These are phyloP conservation scores for Globisporangium uncinulatum DNA, from an alignment of 352 stramenopile species.

Conservation along the genomic window DNA sequence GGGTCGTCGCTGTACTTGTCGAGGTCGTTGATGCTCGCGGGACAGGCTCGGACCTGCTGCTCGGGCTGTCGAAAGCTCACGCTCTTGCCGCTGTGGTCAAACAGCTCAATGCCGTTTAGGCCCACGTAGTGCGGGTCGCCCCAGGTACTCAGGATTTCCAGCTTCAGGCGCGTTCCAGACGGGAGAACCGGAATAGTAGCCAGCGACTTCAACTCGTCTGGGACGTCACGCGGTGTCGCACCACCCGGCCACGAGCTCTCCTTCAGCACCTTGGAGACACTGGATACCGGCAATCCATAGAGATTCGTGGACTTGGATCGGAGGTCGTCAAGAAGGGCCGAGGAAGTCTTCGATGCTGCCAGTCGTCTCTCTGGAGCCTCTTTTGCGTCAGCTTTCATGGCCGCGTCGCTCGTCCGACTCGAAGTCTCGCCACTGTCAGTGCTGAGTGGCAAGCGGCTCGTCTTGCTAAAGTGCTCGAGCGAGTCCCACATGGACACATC, in stretches of 20 bases:
- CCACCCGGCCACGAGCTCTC: background rate
- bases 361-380: background rate
- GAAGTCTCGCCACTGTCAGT: background rate
- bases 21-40: slow-evolving; percentile 84
- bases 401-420: background rate
- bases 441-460: slow-evolving; percentile 33
- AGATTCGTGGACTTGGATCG: background rate
- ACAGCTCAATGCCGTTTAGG: slow-evolving; percentile 87
- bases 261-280: background rate
- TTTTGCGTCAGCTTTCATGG: slow-evolving; percentile 1
- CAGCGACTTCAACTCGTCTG: background rate
- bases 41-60: slow-evolving; percentile 53
- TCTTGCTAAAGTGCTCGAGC: slow-evolving; percentile 80
- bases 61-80: slow-evolving; percentile 43
- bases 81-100: slow-evolving; percentile 57
- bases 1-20: slow-evolving; percentile 84
- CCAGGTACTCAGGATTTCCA: slow-evolving; percentile 87
- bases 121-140: slow-evolving; percentile 89
- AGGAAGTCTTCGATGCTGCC: slow-evolving; percentile 6
- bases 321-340: slow-evolving; percentile 9
- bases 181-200: slow-evolving; percentile 59
- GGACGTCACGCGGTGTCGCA: background rate
- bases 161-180: slow-evolving; percentile 40
- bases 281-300: background rate
- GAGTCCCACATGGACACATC: slow-evolving; percentile 47